phyloP scores from a whole-genome alignment of 1,284 basidiomycete genomes.

The Mycena sp. region DNA sequence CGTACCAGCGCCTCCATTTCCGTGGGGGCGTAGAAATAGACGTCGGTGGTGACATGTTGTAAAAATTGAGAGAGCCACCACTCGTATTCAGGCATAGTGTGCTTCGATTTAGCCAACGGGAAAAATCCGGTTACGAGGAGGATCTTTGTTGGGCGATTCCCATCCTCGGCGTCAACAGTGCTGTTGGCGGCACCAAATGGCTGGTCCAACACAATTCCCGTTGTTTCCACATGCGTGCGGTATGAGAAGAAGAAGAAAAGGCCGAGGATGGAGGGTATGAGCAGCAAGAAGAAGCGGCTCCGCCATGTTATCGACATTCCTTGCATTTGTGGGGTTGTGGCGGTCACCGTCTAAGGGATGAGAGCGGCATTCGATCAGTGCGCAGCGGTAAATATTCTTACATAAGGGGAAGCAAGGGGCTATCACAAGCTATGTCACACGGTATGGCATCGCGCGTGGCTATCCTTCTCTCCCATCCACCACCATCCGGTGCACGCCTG shows the following conservation, averaged over 20 bases:
- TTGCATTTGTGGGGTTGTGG: too few relatives aligned
- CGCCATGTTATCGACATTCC: not conserved
- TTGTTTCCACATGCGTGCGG: not conserved
- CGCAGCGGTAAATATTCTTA: too few relatives aligned
- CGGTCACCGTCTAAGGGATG: too few relatives aligned
- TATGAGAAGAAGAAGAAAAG: conserved; percentile 13
- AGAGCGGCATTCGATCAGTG: too few relatives aligned
- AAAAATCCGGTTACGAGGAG: conserved; percentile 64
- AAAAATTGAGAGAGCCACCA: conserved; percentile 55
- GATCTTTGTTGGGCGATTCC: conserved; percentile 33
- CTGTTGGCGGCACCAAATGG: not conserved
- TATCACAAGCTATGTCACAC: too few relatives aligned
- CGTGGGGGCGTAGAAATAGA: conserved; percentile 62
- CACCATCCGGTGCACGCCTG: too few relatives aligned
- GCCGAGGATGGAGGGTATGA: conserved; percentile 10
- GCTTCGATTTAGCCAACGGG: conserved; percentile 58
- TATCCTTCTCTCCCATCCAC: too few relatives aligned
- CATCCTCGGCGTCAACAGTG: not conserved
- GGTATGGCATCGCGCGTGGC: too few relatives aligned
- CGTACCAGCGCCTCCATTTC: conserved; percentile 48
- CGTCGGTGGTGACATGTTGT: conserved; percentile 50
- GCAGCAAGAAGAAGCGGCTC: conserved; percentile 18
- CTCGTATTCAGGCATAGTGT: conserved; percentile 54
- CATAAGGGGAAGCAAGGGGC: too few relatives aligned
- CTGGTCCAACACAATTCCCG: not conserved